Percentiles rank a stretch among this genome's conserved stretches.
Evolutionary conservation across 305 asterid species (phyloP).

Genomic region (Fraxinus ornus): DNA sequence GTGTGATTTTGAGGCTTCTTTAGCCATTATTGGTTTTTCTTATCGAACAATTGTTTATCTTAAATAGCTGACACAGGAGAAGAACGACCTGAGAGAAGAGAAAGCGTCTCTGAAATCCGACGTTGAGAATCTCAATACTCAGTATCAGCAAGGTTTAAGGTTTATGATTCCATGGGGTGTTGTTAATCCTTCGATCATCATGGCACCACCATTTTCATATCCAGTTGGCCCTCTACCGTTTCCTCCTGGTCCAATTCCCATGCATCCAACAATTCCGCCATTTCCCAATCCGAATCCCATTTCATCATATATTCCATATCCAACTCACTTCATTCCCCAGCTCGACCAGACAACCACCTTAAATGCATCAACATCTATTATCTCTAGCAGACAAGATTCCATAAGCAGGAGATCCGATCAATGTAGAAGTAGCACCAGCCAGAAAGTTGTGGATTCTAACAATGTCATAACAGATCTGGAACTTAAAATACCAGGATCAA

Average conservation of each 20-base stretch:
- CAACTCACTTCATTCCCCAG: conserved; percentile 39
- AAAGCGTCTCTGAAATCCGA: conserved; percentile 85
- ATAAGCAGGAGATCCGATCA: conserved; percentile 53
- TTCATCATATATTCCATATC: conserved; percentile 66
- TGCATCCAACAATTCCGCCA: conserved; percentile 88
- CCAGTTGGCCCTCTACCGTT: conserved; percentile 62
- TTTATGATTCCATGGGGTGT: conserved; percentile 71
- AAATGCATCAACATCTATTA: conserved; percentile 36
- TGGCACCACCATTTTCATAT: conserved; percentile 24
- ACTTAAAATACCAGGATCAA: conserved; percentile 95
- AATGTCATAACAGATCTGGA: conserved; percentile 89
- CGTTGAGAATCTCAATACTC: conserved; percentile 72
- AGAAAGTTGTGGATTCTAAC: conserved; percentile 59
- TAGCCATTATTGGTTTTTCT: conserved; percentile 15
- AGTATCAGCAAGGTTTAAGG: conserved; percentile 72
- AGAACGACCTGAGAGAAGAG: conserved; percentile 94
- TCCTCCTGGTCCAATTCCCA: conserved; percentile 76
- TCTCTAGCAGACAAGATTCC: conserved; percentile 56
- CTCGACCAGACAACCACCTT: conserved; percentile 43
- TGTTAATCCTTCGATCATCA: not conserved
- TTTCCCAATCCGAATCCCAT: conserved; percentile 70
- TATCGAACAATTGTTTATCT: conserved; percentile 14
- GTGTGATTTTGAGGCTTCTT: not conserved
- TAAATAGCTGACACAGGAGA: conserved; percentile 88
- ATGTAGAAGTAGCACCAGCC: conserved; percentile 32